Percentiles rank a stretch among this genome's conserved stretches.
Evolutionary conservation across 441 rosid genomes (phyloP).

Genomic region (Adansonia rubrostipa): DNA sequence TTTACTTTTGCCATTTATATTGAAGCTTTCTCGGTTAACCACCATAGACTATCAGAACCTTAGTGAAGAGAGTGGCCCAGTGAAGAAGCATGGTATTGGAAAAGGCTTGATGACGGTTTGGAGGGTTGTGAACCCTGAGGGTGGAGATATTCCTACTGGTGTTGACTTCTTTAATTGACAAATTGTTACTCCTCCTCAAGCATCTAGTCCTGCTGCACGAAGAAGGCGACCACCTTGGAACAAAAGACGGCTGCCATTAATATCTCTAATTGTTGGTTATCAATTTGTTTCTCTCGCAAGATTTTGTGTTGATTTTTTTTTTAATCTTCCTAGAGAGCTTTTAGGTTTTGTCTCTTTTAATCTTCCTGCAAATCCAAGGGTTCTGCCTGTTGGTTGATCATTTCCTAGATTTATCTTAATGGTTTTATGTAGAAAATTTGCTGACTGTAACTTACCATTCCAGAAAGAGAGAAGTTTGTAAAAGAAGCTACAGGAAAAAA

Average conservation of each 20-base stretch:
- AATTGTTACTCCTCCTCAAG: too few species aligned
- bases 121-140: constrained; percentile 70
- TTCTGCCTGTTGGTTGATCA: constrained; percentile 3
- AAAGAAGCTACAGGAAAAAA: constrained; percentile 53
- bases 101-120: constrained; percentile 94
- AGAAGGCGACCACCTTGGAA: constrained; percentile 39
- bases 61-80: constrained; percentile 36
- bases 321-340: too few species aligned
- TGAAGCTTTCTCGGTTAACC: constrained; percentile 42
- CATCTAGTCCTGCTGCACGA: constrained; percentile 30
- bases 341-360: neutral
- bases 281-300: neutral
- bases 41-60: constrained; percentile 30
- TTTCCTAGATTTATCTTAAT: constrained; percentile 20
- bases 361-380: neutral
- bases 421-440: constrained; percentile 23
- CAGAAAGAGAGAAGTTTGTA: constrained; percentile 65
- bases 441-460: constrained; percentile 32
- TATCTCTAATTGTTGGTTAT: constrained; percentile 59
- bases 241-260: constrained; percentile 51
- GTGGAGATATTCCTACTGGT: constrained; percentile 58
- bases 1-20: constrained; percentile 7
- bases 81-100: constrained; percentile 84
- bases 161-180: constrained; percentile 33
- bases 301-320: constrained; percentile 7